A percentile compares a stretch with the other conserved stretches of the same genome.
Evolutionary conservation across 208 protist genomes (phyloP).

Genomic region (Trypanosoma lewisi): DNA sequence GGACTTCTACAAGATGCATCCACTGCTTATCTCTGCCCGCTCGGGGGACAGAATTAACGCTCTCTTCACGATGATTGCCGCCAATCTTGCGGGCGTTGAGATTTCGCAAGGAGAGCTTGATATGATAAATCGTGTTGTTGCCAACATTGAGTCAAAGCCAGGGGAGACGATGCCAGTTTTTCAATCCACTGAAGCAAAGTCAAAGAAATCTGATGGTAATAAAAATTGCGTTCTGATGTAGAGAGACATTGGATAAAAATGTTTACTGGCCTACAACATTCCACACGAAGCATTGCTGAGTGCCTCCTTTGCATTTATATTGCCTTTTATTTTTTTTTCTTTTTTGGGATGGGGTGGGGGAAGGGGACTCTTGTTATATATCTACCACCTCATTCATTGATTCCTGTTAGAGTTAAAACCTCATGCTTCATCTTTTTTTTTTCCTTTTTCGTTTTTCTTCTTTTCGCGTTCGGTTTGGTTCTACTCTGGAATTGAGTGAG

Average conservation of each 20-base stretch:
- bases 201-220: slow-evolving; percentile 21
- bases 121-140: slow-evolving; percentile 44
- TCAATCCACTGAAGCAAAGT: slow-evolving; percentile 10
- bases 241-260: too few species aligned
- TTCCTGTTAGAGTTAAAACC: too few species aligned
- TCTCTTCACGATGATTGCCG: slow-evolving; percentile 83
- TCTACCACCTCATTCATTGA: too few species aligned
- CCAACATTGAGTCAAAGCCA: slow-evolving; percentile 39
- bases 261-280: too few species aligned
- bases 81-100: slow-evolving; percentile 74
- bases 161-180: slow-evolving; percentile 14
- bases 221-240: slow-evolving; percentile 53
- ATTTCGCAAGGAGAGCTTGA: slow-evolving; percentile 79
- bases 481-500: too few species aligned
- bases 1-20: slow-evolving; percentile 31
- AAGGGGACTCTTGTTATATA: neutral
- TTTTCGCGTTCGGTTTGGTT: too few species aligned
- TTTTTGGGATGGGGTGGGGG: slow-evolving; percentile 1
- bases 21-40: slow-evolving; percentile 88
- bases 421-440: too few species aligned
- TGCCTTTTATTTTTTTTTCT: slow-evolving; percentile 19
- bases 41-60: slow-evolving; percentile 88
- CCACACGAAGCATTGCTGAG: too few species aligned
- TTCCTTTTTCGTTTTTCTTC: neutral
- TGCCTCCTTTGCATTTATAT: slow-evolving; percentile 17